Evolutionary conservation across 257 asterid genomes (phyloP).

Genomic region (Agastache rugosa): DNA sequence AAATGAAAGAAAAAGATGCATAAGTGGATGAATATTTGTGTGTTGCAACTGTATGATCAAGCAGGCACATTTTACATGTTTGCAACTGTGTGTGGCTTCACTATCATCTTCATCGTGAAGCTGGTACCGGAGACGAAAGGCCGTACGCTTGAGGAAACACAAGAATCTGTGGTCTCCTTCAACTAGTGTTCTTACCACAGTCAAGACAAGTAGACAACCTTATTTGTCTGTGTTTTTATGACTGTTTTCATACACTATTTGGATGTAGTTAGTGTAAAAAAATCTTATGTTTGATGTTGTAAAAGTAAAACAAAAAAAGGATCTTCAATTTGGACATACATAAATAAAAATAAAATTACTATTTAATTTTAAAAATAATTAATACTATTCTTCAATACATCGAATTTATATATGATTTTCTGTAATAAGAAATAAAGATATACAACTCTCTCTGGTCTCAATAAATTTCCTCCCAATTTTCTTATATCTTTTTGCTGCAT

Average conservation of each 20-base stretch:
- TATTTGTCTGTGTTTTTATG: not conserved
- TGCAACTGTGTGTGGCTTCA: conserved; percentile 62
- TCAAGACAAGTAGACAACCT: not conserved
- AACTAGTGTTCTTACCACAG: conserved; percentile 3
- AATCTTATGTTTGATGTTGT: not conserved
- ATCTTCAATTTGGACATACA: not conserved
- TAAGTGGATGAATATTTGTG: not conserved
- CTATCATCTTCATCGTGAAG: conserved; percentile 58
- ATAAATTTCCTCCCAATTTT: too few species aligned
- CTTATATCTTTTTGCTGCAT: too few species aligned
- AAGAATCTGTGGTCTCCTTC: conserved; percentile 62
- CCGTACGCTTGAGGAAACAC: conserved; percentile 80
- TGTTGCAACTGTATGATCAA: not conserved
- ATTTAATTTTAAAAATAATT: too few species aligned
- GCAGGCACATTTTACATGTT: conserved; percentile 82
- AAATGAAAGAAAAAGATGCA: not conserved
- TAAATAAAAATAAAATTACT: too few species aligned
- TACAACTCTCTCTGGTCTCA: too few species aligned
- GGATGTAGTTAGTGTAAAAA: not conserved
- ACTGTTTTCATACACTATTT: not conserved
- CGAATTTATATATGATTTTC: too few species aligned
- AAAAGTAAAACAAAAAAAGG: too few species aligned
- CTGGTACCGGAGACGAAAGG: conserved; percentile 91
- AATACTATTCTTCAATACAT: too few species aligned
- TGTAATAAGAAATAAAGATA: too few species aligned